Evolutionary conservation across 2,329 filamentous ascomycete species (phyloP).

Genomic region (Keithomyces neogunnii): DNA sequence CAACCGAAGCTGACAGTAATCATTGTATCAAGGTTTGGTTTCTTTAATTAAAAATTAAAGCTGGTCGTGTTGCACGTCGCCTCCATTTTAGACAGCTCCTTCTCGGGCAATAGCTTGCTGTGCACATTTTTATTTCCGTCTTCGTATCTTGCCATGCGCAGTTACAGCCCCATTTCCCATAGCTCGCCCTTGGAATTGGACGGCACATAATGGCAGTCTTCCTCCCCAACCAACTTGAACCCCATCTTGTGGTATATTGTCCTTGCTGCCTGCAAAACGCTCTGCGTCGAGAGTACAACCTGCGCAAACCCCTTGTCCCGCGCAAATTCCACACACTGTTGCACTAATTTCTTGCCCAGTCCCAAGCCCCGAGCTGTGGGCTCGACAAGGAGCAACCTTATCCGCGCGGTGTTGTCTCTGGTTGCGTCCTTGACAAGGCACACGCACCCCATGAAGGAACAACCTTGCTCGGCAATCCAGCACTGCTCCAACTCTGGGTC

Average conservation of each 20-base stretch:
- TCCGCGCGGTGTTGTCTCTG: conserved; percentile 10
- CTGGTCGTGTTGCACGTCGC: too few relatives aligned
- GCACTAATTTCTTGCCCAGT: conserved; percentile 10
- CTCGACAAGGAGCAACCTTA: conserved; percentile 18
- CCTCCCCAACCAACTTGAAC: conserved; percentile 9
- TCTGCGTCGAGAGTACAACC: conserved; percentile 13
- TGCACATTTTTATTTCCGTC: too few relatives aligned
- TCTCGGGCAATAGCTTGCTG: too few relatives aligned
- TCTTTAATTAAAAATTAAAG: too few relatives aligned
- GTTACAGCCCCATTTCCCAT: not conserved
- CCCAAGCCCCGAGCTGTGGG: conserved; percentile 12
- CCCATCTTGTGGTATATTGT: conserved; percentile 12
- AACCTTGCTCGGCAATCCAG: conserved; percentile 18
- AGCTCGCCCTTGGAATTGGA: not conserved
- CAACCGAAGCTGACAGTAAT: too few relatives aligned
- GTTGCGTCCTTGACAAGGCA: conserved; percentile 13
- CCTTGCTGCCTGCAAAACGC: conserved; percentile 10
- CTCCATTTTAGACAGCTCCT: too few relatives aligned
- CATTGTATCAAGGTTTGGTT: too few relatives aligned
- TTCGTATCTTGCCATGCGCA: not conserved
- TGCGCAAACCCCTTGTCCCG: conserved; percentile 10
- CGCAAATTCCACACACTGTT: conserved; percentile 12
- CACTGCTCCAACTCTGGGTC: conserved; percentile 15
- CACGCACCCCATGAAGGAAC: conserved; percentile 16
- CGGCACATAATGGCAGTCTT: not conserved